phyloP scores from a whole-genome alignment of 1,284 basidiomycete genomes.

The Ustilago hordei region DNA sequence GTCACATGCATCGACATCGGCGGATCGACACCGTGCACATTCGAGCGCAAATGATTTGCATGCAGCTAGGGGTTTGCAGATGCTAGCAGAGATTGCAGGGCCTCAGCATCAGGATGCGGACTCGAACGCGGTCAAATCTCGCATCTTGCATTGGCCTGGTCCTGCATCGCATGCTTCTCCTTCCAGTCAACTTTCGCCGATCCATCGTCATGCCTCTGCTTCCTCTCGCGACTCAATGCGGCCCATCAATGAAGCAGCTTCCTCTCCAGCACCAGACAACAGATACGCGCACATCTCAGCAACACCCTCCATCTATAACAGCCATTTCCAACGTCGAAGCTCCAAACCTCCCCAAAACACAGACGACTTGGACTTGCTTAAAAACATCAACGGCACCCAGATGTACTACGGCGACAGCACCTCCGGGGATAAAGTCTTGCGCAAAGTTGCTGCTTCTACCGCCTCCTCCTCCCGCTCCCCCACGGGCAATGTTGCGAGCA shows the following conservation, averaged over 20 bases:
- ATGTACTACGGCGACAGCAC: conserved; percentile 38
- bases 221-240: not conserved
- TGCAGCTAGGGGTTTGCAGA: conserved; percentile 43
- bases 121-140: conserved; percentile 30
- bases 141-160: conserved; percentile 35
- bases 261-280: conserved; percentile 3
- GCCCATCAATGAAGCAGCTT: conserved; percentile 1
- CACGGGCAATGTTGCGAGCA: not conserved
- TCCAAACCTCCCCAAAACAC: conserved; percentile 4
- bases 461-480: conserved; percentile 11
- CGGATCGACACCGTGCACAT: conserved; percentile 5
- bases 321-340: conserved; percentile 9
- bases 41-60: conserved; percentile 30
- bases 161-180: conserved; percentile 24
- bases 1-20: conserved; percentile 1
- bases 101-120: conserved; percentile 43
- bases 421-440: conserved; percentile 24
- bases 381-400: conserved; percentile 42
- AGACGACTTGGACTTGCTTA: conserved; percentile 25
- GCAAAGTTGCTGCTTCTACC: conserved; percentile 21
- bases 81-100: conserved; percentile 49
- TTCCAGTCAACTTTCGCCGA: conserved; percentile 14
- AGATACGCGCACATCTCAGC: not conserved
- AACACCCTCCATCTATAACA: conserved; percentile 9
- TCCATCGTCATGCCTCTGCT: not conserved